Base-by-base conservation (phyloP, 305 asterid species). In the Vinca major region DNA sequence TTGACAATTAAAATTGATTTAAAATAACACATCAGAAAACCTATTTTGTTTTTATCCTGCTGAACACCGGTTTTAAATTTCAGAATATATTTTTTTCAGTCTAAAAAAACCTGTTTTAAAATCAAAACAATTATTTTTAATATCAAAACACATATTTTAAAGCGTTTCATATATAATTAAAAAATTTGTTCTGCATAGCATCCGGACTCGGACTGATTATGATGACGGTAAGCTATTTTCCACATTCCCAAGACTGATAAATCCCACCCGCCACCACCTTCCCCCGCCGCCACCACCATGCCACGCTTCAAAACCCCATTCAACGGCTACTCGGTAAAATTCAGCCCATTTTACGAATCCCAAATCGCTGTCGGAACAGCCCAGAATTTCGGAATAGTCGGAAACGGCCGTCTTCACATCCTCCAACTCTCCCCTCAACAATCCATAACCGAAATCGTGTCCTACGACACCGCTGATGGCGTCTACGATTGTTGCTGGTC, bases 381-480 rank as follows among this genome's bases (percentile, higher is more conserved):
- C 44, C 96, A 93, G 66, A 93, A 91, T 73, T 93, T 91, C 82
- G 99, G 96, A 62, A 93, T 91, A 77, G 91, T 91, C 77, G 97
- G 97, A 62, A 93, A 88, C 82, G 97, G 97, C 78, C 94, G 96
- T 50, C 65, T 93, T 74, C 99, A 93, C 85, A 83, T 88, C 73
- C 91, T 93, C 78, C 88, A 89, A 77, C 83, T 91, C 62, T 83
- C 87, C 85, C 1, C 94, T 97, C 33, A 65, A 45, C 57, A 57
- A 39, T 75, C 88, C 17, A 69, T 93, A 80, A 74, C 90, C 4
- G 93, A 89, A 53, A 73, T 88, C 73, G 78, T 85, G 69, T 64
- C 96, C 77, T 93, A 85, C 84, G 99, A 93, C 75, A 93, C 97
- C 10, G 90, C 97, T 66, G 96, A 91, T 77, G 96, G 97, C 14